Conservation (phyloP, 2,329 filamentous ascomycete genomes). For the Nemania serpens region DNA sequence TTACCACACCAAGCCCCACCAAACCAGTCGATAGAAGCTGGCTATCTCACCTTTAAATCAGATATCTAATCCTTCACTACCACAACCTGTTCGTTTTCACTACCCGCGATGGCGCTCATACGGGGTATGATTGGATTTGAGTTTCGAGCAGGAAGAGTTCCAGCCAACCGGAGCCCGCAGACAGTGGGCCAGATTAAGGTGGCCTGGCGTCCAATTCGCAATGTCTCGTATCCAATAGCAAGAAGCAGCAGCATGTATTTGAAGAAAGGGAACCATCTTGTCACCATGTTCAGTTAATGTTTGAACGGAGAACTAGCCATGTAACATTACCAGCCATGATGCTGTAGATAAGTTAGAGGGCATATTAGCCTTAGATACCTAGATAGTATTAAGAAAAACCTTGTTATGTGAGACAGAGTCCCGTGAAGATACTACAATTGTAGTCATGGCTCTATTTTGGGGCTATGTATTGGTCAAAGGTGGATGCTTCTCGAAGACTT, state of each 20-base stretch:
- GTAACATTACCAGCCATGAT: constrained; percentile 3
- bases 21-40: not conserved
- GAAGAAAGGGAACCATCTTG: not conserved
- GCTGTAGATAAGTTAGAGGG: not conserved
- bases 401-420: not conserved
- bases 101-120: not conserved
- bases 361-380: too few relatives aligned
- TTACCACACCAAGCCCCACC: not conserved
- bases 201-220: not conserved
- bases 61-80: not conserved
- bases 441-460: not conserved
- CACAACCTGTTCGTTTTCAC: not conserved
- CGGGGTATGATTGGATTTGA: not conserved
- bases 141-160: not conserved
- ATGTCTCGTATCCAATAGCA: not conserved
- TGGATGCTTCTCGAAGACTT: not conserved
- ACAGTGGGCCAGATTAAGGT: too few relatives aligned
- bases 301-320: not conserved
- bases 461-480: not conserved
- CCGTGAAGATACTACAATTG: not conserved
- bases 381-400: not conserved
- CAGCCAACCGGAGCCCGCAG: not conserved
- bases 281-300: too few relatives aligned
- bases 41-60: not conserved
- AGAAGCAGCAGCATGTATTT: not conserved